Percentiles rank a stretch among this genome's conserved stretches.
Conservation (phyloP, 495 filamentous ascomycete genomes). For the Penicillium subrubescens region DNA sequence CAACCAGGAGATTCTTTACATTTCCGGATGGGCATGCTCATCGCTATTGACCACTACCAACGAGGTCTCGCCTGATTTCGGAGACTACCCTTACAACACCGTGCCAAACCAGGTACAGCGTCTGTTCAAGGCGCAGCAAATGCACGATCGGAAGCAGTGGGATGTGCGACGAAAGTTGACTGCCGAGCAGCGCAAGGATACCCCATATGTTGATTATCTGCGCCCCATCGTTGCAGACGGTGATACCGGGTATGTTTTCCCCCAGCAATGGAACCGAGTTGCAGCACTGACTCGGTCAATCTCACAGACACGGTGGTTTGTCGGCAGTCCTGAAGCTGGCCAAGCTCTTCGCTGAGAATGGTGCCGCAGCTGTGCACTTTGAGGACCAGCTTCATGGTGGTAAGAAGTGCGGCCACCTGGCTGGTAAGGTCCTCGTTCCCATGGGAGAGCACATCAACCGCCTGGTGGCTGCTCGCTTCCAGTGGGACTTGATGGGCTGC, state of each 20-base stretch:
- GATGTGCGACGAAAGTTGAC: slow-evolving; percentile 78
- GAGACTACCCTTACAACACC: slow-evolving; percentile 98
- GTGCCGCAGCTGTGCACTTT: slow-evolving; percentile 94
- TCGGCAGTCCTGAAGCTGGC: slow-evolving; percentile 94
- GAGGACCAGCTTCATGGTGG: slow-evolving; percentile 97
- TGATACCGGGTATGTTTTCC: slow-evolving; percentile 72
- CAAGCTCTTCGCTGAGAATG: slow-evolving; percentile 98
- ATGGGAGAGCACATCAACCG: slow-evolving; percentile 96
- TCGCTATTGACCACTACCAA: slow-evolving; percentile 90
- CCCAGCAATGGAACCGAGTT: neutral
- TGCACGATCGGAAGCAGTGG: slow-evolving; percentile 96
- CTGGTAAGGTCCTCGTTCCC: slow-evolving; percentile 94
- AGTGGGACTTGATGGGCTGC: slow-evolving; percentile 96
- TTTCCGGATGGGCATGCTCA: slow-evolving; percentile 97
- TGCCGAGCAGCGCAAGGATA: slow-evolving; percentile 66
- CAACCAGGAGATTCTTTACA: slow-evolving; percentile 93
- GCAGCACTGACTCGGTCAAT: slow-evolving; percentile 3
- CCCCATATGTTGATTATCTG: slow-evolving; percentile 87
- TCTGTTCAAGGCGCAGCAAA: slow-evolving; percentile 90
- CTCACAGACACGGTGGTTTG: slow-evolving; percentile 70
- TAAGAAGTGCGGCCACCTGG: slow-evolving; percentile 97
- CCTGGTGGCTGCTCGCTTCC: slow-evolving; percentile 86
- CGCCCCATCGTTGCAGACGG: slow-evolving; percentile 97
- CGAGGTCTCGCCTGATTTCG: slow-evolving; percentile 95
- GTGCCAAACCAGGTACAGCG: slow-evolving; percentile 98